Conservation (phyloP, 352 stramenopile genomes). For the Globisporangium yorkense region DNA sequence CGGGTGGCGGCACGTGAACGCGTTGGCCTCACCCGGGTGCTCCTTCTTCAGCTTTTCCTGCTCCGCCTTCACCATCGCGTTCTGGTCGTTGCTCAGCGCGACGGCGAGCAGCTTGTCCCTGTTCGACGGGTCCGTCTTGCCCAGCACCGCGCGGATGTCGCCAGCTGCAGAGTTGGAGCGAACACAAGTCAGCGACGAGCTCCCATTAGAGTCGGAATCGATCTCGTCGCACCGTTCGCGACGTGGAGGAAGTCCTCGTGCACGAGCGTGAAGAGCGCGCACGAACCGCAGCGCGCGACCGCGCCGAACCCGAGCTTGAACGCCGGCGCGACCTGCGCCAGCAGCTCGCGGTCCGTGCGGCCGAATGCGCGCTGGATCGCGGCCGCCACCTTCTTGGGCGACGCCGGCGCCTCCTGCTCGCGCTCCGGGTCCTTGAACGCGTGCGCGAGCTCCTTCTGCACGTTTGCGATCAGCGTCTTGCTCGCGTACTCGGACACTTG, state of each 20-base stretch:
- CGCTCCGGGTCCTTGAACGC: conserved; percentile 30
- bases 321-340: conserved; percentile 68
- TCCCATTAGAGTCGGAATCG: no score
- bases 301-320: conserved; percentile 91
- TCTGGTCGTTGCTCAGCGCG: conserved; percentile 89
- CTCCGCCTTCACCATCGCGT: conserved; percentile 85
- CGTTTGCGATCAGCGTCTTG: conserved; percentile 73
- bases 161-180: conserved; percentile 23
- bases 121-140: conserved; percentile 29
- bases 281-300: conserved; percentile 85
- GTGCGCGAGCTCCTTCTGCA: conserved; percentile 62
- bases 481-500: conserved; percentile 89
- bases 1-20: conserved; percentile 87
- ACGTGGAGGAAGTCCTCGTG: conserved; percentile 76
- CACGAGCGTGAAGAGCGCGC: conserved; percentile 78
- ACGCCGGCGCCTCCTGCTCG: conserved; percentile 19
- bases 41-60: conserved; percentile 80
- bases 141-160: conserved; percentile 80
- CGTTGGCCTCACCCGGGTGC: conserved; percentile 87
- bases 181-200: neutral
- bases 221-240: conserved; percentile 46
- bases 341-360: conserved; percentile 81
- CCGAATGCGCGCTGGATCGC: conserved; percentile 83
- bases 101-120: conserved; percentile 47
- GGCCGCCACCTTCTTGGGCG: conserved; percentile 46